A percentile compares a stretch with the other conserved stretches of the same genome.
Conservation (phyloP, 106 monocot genomes). For the Apostasia shenzhenica region DNA sequence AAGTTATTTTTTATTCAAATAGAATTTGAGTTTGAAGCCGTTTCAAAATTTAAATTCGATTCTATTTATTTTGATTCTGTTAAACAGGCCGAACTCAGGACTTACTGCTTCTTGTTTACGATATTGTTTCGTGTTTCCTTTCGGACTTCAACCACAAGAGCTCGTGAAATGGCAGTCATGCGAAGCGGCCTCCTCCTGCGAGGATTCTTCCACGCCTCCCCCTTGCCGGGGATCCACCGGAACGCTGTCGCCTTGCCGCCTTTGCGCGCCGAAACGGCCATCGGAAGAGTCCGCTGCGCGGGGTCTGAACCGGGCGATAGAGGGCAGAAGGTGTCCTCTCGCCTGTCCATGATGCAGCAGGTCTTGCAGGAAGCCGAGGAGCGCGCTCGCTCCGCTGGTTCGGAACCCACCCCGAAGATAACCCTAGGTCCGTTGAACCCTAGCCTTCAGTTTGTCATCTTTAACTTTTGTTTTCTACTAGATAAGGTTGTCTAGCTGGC, state of each 20-base stretch:
- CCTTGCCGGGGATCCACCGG: slow-evolving; percentile 8
- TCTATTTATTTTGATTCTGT: too few species aligned
- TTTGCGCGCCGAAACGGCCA: background rate
- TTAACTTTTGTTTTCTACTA: too few species aligned
- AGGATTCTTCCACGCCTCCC: slow-evolving; percentile 9
- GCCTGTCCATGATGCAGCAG: slow-evolving; percentile 44
- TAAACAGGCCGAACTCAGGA: too few species aligned
- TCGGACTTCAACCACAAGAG: too few species aligned
- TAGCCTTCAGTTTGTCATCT: too few species aligned
- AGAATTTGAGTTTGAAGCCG: too few species aligned
- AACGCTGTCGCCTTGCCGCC: background rate
- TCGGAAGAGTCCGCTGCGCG: slow-evolving; percentile 19
- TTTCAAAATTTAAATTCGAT: too few species aligned
- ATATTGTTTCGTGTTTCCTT: too few species aligned
- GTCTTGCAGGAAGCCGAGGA: slow-evolving; percentile 48
- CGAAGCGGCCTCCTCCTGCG: slow-evolving; percentile 12
- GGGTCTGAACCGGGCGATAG: slow-evolving; percentile 26
- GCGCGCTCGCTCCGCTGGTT: slow-evolving; percentile 27
- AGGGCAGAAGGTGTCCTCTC: slow-evolving; percentile 30
- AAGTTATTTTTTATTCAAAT: too few species aligned
- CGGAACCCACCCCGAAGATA: slow-evolving; percentile 39
- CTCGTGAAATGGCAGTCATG: slow-evolving; percentile 14
- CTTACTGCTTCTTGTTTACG: too few species aligned
- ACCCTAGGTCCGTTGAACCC: slow-evolving; percentile 30
- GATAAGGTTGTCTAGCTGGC: too few species aligned